Evolutionary conservation across 2,329 filamentous ascomycete genomes (phyloP).

Genomic region (Aspergillus jensenii): DNA sequence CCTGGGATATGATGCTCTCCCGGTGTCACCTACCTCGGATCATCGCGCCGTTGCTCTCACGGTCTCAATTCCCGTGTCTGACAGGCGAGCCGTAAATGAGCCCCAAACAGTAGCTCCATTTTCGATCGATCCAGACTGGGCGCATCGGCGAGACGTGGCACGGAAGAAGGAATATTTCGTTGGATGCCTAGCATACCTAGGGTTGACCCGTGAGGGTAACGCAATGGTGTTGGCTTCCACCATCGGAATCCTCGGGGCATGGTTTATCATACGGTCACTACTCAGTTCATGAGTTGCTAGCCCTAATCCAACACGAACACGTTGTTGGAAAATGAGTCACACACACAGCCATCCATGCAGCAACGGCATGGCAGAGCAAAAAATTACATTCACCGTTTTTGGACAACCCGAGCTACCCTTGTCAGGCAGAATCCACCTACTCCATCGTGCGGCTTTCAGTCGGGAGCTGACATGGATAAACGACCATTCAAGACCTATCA

Average conservation of each 20-base stretch:
- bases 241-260: conserved; percentile 41
- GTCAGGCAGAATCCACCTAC: not conserved
- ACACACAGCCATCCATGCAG: not conserved
- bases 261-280: conserved; percentile 42
- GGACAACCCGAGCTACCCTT: not conserved
- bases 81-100: conserved; percentile 34
- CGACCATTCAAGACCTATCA: not conserved
- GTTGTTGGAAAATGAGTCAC: no score
- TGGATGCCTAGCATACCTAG: conserved; percentile 58
- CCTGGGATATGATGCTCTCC: conserved; percentile 49
- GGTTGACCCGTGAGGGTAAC: conserved; percentile 48
- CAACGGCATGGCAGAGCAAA: not conserved
- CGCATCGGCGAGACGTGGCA: conserved; percentile 52
- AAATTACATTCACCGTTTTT: not conserved
- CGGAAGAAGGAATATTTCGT: conserved; percentile 60
- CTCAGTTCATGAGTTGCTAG: conserved; percentile 7
- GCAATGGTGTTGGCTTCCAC: conserved; percentile 40
- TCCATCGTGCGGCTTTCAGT: not conserved
- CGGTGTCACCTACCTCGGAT: conserved; percentile 79
- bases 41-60: conserved; percentile 81
- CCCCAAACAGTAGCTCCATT: conserved; percentile 52
- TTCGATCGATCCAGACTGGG: conserved; percentile 58
- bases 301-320: not conserved
- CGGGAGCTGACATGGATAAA: not conserved
- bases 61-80: conserved; percentile 61